Evolutionary conservation across 345 rosid species (phyloP).

Genomic region (Eucalyptus tenuipes): DNA sequence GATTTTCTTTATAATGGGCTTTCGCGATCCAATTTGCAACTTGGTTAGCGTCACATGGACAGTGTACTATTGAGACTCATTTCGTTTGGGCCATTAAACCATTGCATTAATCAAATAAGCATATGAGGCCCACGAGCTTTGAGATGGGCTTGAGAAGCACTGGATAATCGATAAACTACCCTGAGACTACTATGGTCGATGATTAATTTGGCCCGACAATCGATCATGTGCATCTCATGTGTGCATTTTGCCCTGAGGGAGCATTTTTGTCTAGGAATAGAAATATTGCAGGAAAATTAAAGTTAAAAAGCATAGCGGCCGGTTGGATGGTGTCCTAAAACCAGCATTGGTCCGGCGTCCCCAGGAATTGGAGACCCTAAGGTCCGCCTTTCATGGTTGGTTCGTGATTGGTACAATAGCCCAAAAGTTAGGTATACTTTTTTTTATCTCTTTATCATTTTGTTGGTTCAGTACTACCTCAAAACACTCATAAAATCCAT

Average conservation of each 20-base stretch:
- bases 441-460: background rate
- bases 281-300: background rate
- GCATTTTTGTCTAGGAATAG: background rate
- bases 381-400: background rate
- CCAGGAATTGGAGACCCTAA: background rate
- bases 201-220: background rate
- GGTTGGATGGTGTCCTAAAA: background rate
- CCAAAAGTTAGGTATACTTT: background rate
- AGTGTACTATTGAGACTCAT: rapidly evolving
- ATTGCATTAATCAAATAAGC: too few relatives aligned
- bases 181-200: rapidly evolving
- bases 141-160: too few relatives aligned
- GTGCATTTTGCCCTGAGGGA: background rate
- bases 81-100: too few relatives aligned
- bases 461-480: background rate
- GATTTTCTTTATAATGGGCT: too few relatives aligned
- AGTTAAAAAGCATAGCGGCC: background rate
- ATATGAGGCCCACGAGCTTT: too few relatives aligned
- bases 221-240: background rate
- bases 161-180: rapidly evolving
- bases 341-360: too few relatives aligned
- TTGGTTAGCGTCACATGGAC: rapidly evolving
- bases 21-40: too few relatives aligned
- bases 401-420: background rate
- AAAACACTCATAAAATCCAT: background rate